A percentile compares a stretch with the other conserved stretches of the same genome.
These are phyloP conservation scores for Cucumis sativus DNA, from an alignment of 306 rosid genomes.

Conservation along the genomic window DNA sequence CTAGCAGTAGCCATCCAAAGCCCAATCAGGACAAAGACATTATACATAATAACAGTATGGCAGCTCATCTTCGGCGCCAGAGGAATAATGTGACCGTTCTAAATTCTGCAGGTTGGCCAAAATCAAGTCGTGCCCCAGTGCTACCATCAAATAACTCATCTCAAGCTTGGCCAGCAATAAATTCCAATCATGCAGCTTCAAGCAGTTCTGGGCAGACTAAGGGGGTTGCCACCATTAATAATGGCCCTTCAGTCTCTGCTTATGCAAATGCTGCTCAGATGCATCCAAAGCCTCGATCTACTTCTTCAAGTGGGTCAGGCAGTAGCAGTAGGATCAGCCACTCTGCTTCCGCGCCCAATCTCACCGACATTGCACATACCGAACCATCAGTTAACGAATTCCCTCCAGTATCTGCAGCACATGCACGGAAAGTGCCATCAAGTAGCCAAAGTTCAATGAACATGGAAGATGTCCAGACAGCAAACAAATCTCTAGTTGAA, in stretches of 20 bases:
- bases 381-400: conserved; percentile 53
- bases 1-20: conserved; percentile 41
- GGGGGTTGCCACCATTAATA: conserved; percentile 6
- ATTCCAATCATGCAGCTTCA: conserved; percentile 11
- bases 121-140: conserved; percentile 37
- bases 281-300: conserved; percentile 21
- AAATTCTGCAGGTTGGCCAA: conserved; percentile 67
- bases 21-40: conserved; percentile 41
- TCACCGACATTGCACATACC: conserved; percentile 32
- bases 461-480: conserved; percentile 57
- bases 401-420: conserved; percentile 74
- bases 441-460: conserved; percentile 34
- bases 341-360: conserved; percentile 73
- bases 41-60: conserved; percentile 58
- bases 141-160: conserved; percentile 27
- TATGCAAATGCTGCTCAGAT: conserved; percentile 28
- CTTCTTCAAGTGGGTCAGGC: conserved; percentile 32
- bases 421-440: conserved; percentile 31
- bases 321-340: conserved; percentile 44
- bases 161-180: conserved; percentile 33
- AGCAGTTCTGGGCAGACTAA: conserved; percentile 17
- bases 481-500: conserved; percentile 83
- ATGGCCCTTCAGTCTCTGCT: conserved; percentile 19
- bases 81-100: conserved; percentile 38
- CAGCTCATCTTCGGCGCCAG: conserved; percentile 64